These are phyloP conservation scores for Acer yangbiense DNA, from an alignment of 345 rosid species.

Conservation along the genomic window DNA sequence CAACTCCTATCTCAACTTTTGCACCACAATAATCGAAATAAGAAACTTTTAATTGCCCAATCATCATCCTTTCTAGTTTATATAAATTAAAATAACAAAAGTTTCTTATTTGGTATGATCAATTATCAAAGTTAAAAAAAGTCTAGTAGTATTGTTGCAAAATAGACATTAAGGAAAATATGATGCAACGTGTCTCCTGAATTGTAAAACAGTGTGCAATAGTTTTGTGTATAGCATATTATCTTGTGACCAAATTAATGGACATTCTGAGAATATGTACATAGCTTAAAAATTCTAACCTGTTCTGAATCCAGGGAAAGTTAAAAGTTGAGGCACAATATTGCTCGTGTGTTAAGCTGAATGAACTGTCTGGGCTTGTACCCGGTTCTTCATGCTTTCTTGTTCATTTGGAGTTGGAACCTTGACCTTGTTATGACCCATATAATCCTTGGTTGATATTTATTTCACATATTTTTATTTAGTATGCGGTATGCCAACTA, in stretches of 20 bases:
- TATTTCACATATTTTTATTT: not conserved
- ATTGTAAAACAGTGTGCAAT: not conserved
- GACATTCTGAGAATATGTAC: not conserved
- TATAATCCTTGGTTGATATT: not conserved
- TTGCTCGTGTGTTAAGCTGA: not conserved
- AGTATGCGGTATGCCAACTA: not conserved
- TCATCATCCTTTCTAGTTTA: not conserved
- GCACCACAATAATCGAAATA: not conserved
- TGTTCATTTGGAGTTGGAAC: not conserved
- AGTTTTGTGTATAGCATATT: not conserved
- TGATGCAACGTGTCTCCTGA: not conserved
- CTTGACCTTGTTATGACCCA: not conserved
- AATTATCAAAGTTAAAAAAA: not conserved
- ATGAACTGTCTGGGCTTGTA: slow-evolving; percentile 4
- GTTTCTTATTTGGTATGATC: not conserved
- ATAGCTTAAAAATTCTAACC: not conserved
- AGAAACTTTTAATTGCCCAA: not conserved
- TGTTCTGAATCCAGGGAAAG: not conserved
- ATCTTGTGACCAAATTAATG: not conserved
- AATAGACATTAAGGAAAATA: not conserved
- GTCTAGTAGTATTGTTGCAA: not conserved
- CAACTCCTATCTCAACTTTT: not conserved
- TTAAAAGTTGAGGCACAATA: not conserved
- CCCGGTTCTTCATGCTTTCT: not conserved
- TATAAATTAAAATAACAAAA: not conserved